A percentile compares a stretch with the other conserved stretches of the same genome.
Conservation (phyloP, 2,329 filamentous ascomycete genomes). For the Scytalidium sp. region DNA sequence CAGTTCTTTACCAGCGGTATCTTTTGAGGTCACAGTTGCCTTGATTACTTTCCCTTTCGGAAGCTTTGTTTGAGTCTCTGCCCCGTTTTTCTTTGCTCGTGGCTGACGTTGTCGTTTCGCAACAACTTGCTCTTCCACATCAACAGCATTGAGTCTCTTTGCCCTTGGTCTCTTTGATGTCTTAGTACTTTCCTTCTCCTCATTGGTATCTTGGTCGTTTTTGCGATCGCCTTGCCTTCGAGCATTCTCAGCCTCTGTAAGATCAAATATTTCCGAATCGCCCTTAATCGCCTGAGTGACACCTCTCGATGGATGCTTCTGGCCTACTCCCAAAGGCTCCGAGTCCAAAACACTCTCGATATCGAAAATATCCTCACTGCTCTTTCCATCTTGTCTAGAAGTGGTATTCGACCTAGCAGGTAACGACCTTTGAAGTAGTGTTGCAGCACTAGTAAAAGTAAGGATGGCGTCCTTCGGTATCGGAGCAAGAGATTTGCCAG, state of each 20-base stretch:
- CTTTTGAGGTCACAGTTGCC: slow-evolving; percentile 16
- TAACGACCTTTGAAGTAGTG: slow-evolving; percentile 9
- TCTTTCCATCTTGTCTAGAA: not conserved
- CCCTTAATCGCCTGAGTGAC: slow-evolving; percentile 12
- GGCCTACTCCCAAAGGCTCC: not conserved
- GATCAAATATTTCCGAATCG: not conserved
- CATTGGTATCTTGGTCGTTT: not conserved
- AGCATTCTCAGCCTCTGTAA: slow-evolving; percentile 16
- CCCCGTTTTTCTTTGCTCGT: slow-evolving; percentile 23
- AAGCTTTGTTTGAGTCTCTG: slow-evolving; percentile 27
- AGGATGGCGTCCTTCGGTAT: slow-evolving; percentile 33
- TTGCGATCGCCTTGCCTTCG: no score
- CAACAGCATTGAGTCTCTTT: not conserved
- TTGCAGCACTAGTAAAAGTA: slow-evolving; percentile 41
- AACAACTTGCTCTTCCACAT: slow-evolving; percentile 4
- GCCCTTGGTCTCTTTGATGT: not conserved
- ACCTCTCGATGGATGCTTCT: not conserved
- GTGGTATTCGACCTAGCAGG: slow-evolving; percentile 9
- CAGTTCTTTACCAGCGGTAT: slow-evolving; percentile 10
- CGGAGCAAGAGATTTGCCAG: slow-evolving; percentile 33
- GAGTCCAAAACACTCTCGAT: not conserved
- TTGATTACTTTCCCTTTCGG: slow-evolving; percentile 32
- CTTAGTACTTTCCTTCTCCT: no score
- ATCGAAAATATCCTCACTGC: not conserved
- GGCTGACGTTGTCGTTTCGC: slow-evolving; percentile 18